Base-by-base conservation (phyloP, 371 early-diverging fungal species). In the Apophysomyces sp. region DNA sequence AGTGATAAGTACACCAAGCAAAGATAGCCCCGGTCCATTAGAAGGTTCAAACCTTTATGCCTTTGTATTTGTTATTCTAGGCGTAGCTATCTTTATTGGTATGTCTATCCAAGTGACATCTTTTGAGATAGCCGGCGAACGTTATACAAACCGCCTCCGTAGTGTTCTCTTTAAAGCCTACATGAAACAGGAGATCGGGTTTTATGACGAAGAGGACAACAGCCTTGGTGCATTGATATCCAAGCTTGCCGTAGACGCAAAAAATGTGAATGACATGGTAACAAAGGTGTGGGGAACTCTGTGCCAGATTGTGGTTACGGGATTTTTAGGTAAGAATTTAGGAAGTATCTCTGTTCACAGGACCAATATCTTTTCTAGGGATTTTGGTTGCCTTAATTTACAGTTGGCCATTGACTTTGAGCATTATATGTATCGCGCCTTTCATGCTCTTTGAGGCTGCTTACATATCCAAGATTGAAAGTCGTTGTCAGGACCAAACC, bases 161-260 rank as follows among this genome's bases (percentile, higher is more conserved):
- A 68, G 72, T 24, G 31, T 55, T 44, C 55, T 78, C 8, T 89
- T 89, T 69, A 60, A 69, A 13, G 72, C 85, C 11, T 72, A 88
- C 57, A 67, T 89, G 60, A 55, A 74, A n/a, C 96, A 94, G 74
- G 93, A 94, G 52, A 88, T 92, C 58, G 88, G 76, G 3, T 96
- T 82, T 72, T 96, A 93, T 72, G 96, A 96, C 74, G 77, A 85
- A 29, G 88, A 88, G 34, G 80, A 83, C 41, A 84, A 95, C 76
- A 82, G 81, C 30, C 85, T 88, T n/a, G 95, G 96, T 32, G 89
- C 88, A 16, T 72, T 95, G 52, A 86, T 92, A 1, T 78, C 92
- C 15, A 84, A 89, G 51, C 81, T 96, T 29, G 86, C 93, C 8
- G 83, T 86, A n/a, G 94, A 94, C 66, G 91, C 94, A 13, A 70